Evolutionary conservation across 2,329 filamentous ascomycete species (phyloP), one percentile per base, ranked within the genome.

Genomic region (Pseudopyricularia cyperi): DNA sequence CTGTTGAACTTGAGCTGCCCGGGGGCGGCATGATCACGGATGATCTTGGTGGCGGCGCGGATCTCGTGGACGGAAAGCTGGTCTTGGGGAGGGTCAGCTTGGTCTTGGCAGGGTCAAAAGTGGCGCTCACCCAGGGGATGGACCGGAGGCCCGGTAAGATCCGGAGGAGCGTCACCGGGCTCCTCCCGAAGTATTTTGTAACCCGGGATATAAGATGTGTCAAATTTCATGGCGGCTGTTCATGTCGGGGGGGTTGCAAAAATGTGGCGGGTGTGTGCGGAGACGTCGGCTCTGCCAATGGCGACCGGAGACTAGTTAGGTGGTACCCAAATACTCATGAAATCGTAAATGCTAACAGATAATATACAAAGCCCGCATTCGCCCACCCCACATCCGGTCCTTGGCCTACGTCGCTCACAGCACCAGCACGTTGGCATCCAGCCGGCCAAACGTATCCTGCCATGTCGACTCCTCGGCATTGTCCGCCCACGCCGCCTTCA

Each of bases 21-120:
- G 51, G 64, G 59, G 42, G 50, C 56, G 15, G 65, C 64, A 56
- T 66, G 53, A 6, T 68, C 66, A 33, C 71, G 65, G 54, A 80
- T 68, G 44, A 77, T 63, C 56, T 73, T 73, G 42, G 70, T 68
- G 39, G 76, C 72, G 19, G 64, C 61, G 52, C 68, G 66, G 19
- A 79, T 78, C 63, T 82, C 79, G 37, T 76, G 68, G 58, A 75
- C 63, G 48, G 69, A 73, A 53, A 82, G 71, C 57, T 70, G 76
- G 60, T 77, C 75, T 65, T 69, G 19, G 22, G 3, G 6, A 14
- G 11, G 39, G 5, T 30, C 9, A 30, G 28, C 28, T n/a, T n/a
- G n/a, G n/a, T n/a, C n/a, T n/a, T n/a, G n/a, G n/a, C n/a, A n/a
- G n/a, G n/a, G n/a, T n/a, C n/a, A 42, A 42, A 42, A 35, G 33